Base-by-base conservation (phyloP, 2,329 filamentous ascomycete genomes). In the Fusarium setosum region DNA sequence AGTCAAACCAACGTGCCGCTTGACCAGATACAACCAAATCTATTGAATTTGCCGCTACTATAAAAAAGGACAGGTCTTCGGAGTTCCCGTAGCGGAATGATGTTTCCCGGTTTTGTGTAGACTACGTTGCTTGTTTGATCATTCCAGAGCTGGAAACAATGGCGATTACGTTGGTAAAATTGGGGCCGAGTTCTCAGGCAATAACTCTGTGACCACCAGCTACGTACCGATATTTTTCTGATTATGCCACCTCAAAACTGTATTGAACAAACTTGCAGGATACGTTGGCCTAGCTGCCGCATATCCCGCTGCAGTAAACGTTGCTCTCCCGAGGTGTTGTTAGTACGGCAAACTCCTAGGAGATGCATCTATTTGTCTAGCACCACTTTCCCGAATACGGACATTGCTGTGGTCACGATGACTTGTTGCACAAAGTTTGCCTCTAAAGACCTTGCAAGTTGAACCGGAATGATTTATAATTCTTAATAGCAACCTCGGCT, bases 1-100 rank as follows among this genome's bases (percentile, higher is more conserved):
- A 87, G 72, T 90, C 82, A 73, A 91, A 91, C 88, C 88, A 91
- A 72, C 91, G 89, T 37, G 88, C 87, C 8, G 88, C 83, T 69
- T 91, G 88, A 8, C 80, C 83, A 5, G 82, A 77, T 15, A 83
- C 80, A 6, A 77, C 79, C 68, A 83, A 76, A 72, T 91, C 88
- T 2, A 90, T 74, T 5, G 79, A 81, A 6, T 72, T 77, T 57
- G 84, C 81, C n/a, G n/a, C n/a, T n/a, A n/a, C n/a, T n/a, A 0
- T 72, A 51, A 90, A 56, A 61, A 85, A 87, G 1, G 75, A 75
- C 4, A 89, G 74, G 52, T 85, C 79, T 69, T 91, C 88, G 1
- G 86, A 86, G 2, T 76, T 74, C 6, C 82, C 83, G 60, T 83
- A 77, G 2, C 74, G 79, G 67, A 86, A 88, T 0, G 75, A 74